These are phyloP conservation scores for Westerdykella aurantiaca DNA, from an alignment of 2,329 filamentous ascomycete genomes.

Conservation along the genomic window DNA sequence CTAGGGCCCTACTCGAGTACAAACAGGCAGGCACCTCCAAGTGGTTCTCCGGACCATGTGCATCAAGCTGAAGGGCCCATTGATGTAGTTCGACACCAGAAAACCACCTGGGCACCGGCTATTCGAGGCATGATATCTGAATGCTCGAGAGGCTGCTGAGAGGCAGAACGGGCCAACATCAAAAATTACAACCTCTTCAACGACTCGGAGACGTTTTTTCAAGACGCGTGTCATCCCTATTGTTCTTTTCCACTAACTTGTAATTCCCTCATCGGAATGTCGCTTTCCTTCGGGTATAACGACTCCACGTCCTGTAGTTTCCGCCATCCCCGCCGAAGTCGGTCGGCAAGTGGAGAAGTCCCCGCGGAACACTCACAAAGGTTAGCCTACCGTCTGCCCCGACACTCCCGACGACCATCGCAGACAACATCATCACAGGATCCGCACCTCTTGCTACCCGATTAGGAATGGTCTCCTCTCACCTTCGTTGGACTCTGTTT, in stretches of 20 bases:
- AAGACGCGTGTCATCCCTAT: not conserved
- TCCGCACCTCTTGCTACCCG: too few relatives aligned
- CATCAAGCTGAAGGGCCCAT: too few relatives aligned
- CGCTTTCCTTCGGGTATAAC: not conserved
- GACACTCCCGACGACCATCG: not conserved
- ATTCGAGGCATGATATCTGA: not conserved
- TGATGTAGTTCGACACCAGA: not conserved
- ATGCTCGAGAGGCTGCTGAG: too few relatives aligned
- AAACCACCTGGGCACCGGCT: not conserved
- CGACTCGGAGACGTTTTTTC: too few relatives aligned
- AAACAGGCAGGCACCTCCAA: not conserved
- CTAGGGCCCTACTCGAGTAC: conserved; percentile 39
- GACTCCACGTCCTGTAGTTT: too few relatives aligned
- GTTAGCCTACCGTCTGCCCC: not conserved
- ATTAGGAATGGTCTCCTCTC: not conserved
- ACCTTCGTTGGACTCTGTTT: not conserved
- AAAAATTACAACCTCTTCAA: too few relatives aligned
- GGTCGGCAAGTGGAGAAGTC: conserved; percentile 1
- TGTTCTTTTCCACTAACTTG: not conserved
- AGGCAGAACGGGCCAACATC: too few relatives aligned
- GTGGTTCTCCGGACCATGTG: not conserved
- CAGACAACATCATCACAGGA: too few relatives aligned
- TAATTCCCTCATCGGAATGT: not conserved
- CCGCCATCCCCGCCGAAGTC: conserved; percentile 1
- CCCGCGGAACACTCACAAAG: not conserved